Conservation (phyloP, 2,329 filamentous ascomycete genomes). For the Verticillium nubilum region DNA sequence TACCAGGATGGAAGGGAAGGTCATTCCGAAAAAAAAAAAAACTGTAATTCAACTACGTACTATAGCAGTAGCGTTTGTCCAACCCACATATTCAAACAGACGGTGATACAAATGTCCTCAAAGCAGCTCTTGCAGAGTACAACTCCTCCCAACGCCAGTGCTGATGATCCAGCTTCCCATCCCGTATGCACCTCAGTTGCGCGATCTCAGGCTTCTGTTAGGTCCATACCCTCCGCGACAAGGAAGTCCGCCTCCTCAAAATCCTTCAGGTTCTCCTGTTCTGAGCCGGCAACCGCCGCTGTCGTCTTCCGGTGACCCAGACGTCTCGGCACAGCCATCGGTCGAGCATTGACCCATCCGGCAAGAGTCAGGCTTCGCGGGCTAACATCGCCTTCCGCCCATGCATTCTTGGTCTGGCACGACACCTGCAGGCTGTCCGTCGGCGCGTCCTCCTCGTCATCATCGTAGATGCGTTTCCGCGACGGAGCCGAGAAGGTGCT, state of each 20-base stretch:
- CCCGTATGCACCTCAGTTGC: neutral
- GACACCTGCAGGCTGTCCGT: slow-evolving; percentile 7
- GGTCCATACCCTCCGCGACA: slow-evolving; percentile 38
- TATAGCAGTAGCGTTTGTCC: neutral
- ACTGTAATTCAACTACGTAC: neutral
- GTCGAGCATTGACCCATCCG: slow-evolving; percentile 32
- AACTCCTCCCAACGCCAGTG: neutral
- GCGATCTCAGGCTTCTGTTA: slow-evolving; percentile 25
- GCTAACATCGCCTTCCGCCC: slow-evolving; percentile 32
- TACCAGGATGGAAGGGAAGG: neutral
- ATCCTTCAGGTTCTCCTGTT: slow-evolving; percentile 50
- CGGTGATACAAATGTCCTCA: slow-evolving; percentile 7
- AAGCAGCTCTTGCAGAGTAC: slow-evolving; percentile 16
- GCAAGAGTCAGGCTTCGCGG: slow-evolving; percentile 31
- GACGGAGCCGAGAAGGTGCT: slow-evolving; percentile 21
- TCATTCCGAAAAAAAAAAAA: too few species aligned
- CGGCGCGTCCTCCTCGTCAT: slow-evolving; percentile 32
- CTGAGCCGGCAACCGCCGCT: slow-evolving; percentile 14
- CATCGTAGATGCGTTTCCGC: slow-evolving; percentile 44
- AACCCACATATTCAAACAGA: neutral
- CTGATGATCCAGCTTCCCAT: neutral
- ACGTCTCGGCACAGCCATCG: slow-evolving; percentile 42
- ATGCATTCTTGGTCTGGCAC: slow-evolving; percentile 14
- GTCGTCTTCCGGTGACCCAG: slow-evolving; percentile 9
- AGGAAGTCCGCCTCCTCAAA: slow-evolving; percentile 68